Conservation (phyloP, 257 asterid species). For the Oldenlandia corymbosa region DNA sequence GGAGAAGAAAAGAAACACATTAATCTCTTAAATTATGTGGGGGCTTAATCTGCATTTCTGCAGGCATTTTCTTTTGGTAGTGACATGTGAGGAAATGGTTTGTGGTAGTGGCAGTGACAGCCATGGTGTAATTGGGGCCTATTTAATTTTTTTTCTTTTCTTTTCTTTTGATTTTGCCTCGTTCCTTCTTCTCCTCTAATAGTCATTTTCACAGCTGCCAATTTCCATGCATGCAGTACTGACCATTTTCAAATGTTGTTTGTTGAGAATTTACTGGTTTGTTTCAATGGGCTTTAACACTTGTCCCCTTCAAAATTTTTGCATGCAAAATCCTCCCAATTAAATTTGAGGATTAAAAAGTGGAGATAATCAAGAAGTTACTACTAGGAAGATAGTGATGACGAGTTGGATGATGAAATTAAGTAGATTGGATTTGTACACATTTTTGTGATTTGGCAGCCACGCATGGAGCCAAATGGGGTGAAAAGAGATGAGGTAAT, state of each 20-base stretch:
- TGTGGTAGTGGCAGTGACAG: constrained; percentile 16
- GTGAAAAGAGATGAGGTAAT: no score
- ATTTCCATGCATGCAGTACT: constrained; percentile 23
- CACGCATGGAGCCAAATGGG: no score
- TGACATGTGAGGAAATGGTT: constrained; percentile 28
- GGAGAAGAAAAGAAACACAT: no score
- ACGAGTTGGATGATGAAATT: no score
- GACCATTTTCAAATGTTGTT: constrained; percentile 35
- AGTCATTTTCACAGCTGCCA: constrained; percentile 46
- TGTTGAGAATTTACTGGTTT: constrained; percentile 14
- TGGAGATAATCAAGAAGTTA: no score
- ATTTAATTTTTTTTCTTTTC: constrained; percentile 10
- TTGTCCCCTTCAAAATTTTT: constrained; percentile 18
- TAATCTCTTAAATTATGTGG: constrained; percentile 43
- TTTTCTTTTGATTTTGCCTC: no score
- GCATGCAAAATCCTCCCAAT: neutral
- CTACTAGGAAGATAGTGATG: neutral
- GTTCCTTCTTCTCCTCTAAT: constrained; percentile 13
- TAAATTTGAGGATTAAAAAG: neutral
- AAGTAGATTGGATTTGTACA: no score
- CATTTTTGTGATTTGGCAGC: no score
- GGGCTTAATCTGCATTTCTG: constrained; percentile 16
- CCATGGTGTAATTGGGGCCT: neutral
- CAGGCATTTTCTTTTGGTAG: constrained; percentile 29
- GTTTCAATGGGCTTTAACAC: constrained; percentile 3